Evolutionary conservation across 139 green algal species (phyloP).

Genomic region (Haematococcus sp.): DNA sequence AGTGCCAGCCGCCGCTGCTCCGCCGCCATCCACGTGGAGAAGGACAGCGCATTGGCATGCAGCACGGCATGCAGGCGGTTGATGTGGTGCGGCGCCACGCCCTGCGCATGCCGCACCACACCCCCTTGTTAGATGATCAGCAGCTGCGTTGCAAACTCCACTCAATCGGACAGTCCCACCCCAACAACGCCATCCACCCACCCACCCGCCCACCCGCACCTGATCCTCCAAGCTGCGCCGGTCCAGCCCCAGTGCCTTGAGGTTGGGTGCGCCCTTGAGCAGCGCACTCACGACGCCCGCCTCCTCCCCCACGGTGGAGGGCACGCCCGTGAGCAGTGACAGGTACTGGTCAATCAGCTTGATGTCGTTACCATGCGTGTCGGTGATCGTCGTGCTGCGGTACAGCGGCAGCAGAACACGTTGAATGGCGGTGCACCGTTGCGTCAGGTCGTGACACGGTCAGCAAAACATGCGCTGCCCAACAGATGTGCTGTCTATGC

Average conservation of each 20-base stretch:
- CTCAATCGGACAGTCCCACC: no score
- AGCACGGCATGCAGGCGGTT: constrained; percentile 10
- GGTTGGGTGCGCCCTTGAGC: background rate
- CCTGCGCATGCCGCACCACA: background rate
- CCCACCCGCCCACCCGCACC: no score
- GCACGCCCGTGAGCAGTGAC: background rate
- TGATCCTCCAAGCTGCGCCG: background rate
- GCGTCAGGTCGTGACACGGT: no score
- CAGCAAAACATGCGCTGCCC: no score
- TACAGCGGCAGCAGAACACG: no score
- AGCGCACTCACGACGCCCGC: background rate
- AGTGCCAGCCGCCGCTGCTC: constrained; percentile 41
- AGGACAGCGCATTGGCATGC: constrained; percentile 4
- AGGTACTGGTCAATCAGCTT: constrained; percentile 10
- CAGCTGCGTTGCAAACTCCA: no score
- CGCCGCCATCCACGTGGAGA: constrained; percentile 16
- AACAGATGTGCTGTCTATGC: no score
- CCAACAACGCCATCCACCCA: no score
- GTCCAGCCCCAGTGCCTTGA: background rate
- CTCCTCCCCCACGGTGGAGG: background rate
- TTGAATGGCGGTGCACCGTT: no score
- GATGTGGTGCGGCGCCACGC: constrained; percentile 11
- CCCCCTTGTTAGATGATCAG: no score
- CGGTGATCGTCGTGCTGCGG: no score
- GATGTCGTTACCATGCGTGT: no score